Percentiles rank a stretch among this genome's conserved stretches.
Evolutionary conservation across 805 yeast genomes (phyloP).

Genomic region (Metschnikowia picachoensis): DNA sequence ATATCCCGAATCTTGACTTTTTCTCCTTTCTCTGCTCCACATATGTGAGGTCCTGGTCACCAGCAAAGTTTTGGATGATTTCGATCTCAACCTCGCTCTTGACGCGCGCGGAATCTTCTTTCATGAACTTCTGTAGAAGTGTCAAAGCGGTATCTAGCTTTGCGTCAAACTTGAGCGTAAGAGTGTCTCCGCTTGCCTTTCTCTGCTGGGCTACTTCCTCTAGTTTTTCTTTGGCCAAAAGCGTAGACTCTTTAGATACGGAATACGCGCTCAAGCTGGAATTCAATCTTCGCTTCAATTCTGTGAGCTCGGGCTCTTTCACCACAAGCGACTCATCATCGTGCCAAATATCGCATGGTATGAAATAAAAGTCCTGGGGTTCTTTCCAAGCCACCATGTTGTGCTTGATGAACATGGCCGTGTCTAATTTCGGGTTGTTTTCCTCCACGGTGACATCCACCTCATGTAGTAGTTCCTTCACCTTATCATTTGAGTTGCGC

Average conservation of each 20-base stretch:
- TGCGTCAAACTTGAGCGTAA: slow-evolving; percentile 52
- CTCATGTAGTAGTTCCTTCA: slow-evolving; percentile 47
- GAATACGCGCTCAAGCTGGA: slow-evolving; percentile 35
- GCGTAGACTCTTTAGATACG: slow-evolving; percentile 39
- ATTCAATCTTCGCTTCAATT: slow-evolving; percentile 51
- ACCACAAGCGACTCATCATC: slow-evolving; percentile 78
- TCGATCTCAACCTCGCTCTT: slow-evolving; percentile 84
- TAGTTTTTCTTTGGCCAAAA: slow-evolving; percentile 46
- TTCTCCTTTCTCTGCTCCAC: slow-evolving; percentile 48
- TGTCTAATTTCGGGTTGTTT: slow-evolving; percentile 71
- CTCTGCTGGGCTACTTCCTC: slow-evolving; percentile 40
- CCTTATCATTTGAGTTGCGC: slow-evolving; percentile 39
- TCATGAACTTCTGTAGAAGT: slow-evolving; percentile 58
- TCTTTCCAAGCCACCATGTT: slow-evolving; percentile 74
- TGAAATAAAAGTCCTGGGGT: slow-evolving; percentile 78
- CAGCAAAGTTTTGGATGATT: slow-evolving; percentile 81
- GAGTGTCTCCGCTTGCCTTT: slow-evolving; percentile 30
- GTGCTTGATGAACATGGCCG: slow-evolving; percentile 91
- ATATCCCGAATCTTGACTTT: slow-evolving; percentile 57
- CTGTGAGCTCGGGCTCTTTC: slow-evolving; percentile 54
- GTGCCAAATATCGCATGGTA: slow-evolving; percentile 94
- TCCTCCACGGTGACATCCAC: slow-evolving; percentile 57
- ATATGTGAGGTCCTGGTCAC: slow-evolving; percentile 64
- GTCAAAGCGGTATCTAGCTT: slow-evolving; percentile 49
- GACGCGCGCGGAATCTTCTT: slow-evolving; percentile 71